Evolutionary conservation across 148 eudicot genomes (phyloP).

Genomic region (Camellia sinensis): DNA sequence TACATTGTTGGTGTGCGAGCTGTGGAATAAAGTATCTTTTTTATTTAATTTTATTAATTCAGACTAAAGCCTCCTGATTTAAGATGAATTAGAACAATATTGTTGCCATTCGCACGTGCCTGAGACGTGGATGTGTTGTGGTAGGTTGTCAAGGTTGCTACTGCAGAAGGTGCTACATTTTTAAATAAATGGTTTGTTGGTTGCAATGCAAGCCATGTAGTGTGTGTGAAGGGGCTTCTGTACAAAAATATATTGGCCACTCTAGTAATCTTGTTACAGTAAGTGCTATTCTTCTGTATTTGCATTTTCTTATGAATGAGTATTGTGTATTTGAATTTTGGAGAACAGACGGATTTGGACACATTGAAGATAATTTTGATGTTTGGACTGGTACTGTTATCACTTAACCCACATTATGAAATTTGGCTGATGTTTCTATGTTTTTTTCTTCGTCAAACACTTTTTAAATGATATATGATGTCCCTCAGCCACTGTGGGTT

Average conservation of each 20-base stretch:
- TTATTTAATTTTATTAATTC: not conserved
- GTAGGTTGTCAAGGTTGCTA: conserved; percentile 39
- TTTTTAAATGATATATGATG: not conserved
- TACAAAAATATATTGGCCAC: conserved; percentile 75
- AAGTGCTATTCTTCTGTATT: conserved; percentile 23
- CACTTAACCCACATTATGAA: too few relatives aligned
- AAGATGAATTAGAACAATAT: too few relatives aligned
- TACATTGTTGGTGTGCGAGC: not conserved
- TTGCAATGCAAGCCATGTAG: conserved; percentile 61
- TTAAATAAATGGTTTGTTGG: conserved; percentile 74
- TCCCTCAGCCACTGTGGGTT: conserved; percentile 81
- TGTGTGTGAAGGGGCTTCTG: conserved; percentile 77
- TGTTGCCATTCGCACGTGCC: too few relatives aligned
- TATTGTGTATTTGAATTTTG: not conserved
- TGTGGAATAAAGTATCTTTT: conserved; percentile 2
- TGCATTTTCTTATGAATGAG: not conserved
- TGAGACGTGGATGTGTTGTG: too few relatives aligned
- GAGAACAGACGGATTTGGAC: not conserved
- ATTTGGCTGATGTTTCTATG: not conserved
- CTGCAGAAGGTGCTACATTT: conserved; percentile 57
- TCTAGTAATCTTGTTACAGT: conserved; percentile 70
- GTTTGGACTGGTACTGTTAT: too few relatives aligned
- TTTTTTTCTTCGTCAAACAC: too few relatives aligned
- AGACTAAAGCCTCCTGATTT: not conserved
- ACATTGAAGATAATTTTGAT: not conserved